phyloP scores from a whole-genome alignment of 2,329 filamentous ascomycete genomes.

The Trichophyton rubrum region DNA sequence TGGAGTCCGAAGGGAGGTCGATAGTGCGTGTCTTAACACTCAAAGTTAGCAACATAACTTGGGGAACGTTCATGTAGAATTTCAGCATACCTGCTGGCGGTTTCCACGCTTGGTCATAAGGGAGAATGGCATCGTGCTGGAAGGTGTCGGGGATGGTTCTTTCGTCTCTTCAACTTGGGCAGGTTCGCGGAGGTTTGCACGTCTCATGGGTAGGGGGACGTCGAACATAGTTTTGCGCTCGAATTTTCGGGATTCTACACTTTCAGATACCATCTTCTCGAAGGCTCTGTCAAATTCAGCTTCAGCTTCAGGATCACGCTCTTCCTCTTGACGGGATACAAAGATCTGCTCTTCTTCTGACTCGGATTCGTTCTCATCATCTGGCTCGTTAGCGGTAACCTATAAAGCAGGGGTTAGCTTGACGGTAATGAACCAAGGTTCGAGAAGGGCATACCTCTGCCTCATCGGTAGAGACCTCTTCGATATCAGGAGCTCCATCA shows the following conservation, averaged over 20 bases:
- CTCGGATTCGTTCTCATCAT: conserved; percentile 42
- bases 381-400: conserved; percentile 10
- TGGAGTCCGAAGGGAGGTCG: conserved; percentile 74
- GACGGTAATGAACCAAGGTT: not conserved
- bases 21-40: conserved; percentile 68
- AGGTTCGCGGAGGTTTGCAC: conserved; percentile 47
- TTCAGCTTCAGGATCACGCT: conserved; percentile 83
- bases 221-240: conserved; percentile 92
- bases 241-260: conserved; percentile 87
- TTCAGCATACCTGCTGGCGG: conserved; percentile 61
- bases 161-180: conserved; percentile 28
- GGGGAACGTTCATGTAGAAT: not conserved
- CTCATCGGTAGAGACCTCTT: conserved; percentile 45
- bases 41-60: not conserved
- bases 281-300: conserved; percentile 97
- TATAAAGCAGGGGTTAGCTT: not conserved
- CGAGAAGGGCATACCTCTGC: conserved; percentile 24
- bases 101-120: conserved; percentile 93
- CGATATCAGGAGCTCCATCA: conserved; percentile 41
- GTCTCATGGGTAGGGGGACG: conserved; percentile 86
- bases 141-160: conserved; percentile 19
- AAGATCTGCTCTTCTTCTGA: conserved; percentile 80
- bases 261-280: conserved; percentile 96
- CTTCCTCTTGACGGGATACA: conserved; percentile 79
- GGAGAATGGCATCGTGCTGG: conserved; percentile 85